Evolutionary conservation across 768 basidiomycete species (phyloP).

Genomic region (Boletus rubescentipes): DNA sequence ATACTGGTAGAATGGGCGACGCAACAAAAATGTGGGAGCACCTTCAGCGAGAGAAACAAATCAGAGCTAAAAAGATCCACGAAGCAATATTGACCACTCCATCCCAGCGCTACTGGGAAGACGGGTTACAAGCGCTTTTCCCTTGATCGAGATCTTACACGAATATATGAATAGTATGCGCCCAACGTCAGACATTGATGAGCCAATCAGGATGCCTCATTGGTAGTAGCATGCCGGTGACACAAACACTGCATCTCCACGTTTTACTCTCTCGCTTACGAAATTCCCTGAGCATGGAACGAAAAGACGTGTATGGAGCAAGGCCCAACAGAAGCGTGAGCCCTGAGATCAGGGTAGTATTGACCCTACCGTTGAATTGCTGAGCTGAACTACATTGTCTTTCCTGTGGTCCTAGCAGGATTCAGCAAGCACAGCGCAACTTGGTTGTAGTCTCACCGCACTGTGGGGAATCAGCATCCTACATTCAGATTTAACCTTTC

Average conservation of each 20-base stretch:
- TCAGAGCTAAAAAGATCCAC: not conserved
- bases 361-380: not conserved
- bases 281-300: too few relatives aligned
- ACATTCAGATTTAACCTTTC: too few relatives aligned
- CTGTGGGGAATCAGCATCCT: too few relatives aligned
- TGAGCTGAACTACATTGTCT: not conserved
- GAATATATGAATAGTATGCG: not conserved
- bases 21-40: not conserved
- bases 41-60: not conserved
- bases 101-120: not conserved
- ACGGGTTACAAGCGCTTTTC: not conserved
- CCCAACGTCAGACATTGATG: not conserved
- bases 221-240: not conserved
- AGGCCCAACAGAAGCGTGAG: not conserved
- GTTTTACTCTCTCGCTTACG: not conserved
- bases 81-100: not conserved
- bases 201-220: not conserved
- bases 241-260: not conserved
- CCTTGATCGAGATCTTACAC: too few relatives aligned
- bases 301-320: not conserved
- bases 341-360: not conserved
- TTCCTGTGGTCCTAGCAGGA: too few relatives aligned
- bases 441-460: too few relatives aligned
- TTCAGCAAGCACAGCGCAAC: not conserved
- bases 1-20: not conserved